Percentiles rank a stretch among this genome's conserved stretches.
phyloP scores from a whole-genome alignment of 2,329 filamentous ascomycete species.

The Aspergillus ochraceus region DNA sequence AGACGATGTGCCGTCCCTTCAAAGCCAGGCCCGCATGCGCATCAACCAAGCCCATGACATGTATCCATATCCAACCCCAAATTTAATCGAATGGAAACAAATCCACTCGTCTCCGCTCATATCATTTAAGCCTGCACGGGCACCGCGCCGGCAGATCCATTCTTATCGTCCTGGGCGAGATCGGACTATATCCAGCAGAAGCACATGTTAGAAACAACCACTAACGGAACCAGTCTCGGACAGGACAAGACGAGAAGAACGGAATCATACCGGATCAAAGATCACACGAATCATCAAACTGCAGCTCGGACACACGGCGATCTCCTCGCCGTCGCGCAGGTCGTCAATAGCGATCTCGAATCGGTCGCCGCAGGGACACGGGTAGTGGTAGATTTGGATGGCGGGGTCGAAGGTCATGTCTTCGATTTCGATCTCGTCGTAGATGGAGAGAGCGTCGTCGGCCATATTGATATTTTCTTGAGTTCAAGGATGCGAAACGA shows the following conservation, averaged over 20 bases:
- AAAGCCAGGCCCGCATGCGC: no score
- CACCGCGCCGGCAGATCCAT: constrained; percentile 30
- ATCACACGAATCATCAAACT: constrained; percentile 96
- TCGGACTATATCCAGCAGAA: constrained; percentile 49
- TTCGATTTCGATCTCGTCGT: constrained; percentile 98
- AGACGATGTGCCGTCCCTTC: no score
- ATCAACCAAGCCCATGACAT: neutral
- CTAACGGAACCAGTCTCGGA: neutral
- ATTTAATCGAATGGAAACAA: no score
- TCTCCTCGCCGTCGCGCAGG: constrained; percentile 83
- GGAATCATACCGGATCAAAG: constrained; percentile 72
- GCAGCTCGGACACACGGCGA: constrained; percentile 96
- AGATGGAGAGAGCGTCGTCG: constrained; percentile 70
- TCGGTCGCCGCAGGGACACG: constrained; percentile 93
- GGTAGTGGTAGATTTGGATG: constrained; percentile 89
- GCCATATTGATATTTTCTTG: constrained; percentile 51
- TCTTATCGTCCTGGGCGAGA: constrained; percentile 35
- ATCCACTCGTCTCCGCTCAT: neutral
- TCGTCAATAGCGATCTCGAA: constrained; percentile 89
- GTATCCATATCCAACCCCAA: neutral
- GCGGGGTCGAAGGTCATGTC: constrained; percentile 89
- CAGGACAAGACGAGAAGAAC: constrained; percentile 7
- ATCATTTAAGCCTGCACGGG: constrained; percentile 43
- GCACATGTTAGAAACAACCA: constrained; percentile 7
- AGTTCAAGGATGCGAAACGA: neutral